These are phyloP conservation scores for Ogataea hybrid DNA, from an alignment of 1,139 yeast genomes.

Conservation along the genomic window DNA sequence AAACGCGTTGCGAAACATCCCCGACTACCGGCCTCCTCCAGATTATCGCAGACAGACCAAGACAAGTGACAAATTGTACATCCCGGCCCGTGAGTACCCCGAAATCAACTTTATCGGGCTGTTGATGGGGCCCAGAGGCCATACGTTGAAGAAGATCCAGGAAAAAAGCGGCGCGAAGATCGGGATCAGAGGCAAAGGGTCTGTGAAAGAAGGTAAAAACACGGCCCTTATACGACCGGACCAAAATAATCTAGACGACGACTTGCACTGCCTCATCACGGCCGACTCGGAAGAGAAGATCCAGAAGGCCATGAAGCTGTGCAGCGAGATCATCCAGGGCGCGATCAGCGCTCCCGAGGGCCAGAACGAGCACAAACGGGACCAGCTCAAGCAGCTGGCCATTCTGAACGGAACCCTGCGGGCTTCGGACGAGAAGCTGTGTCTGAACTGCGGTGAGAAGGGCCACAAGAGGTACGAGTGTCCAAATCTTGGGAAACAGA, in stretches of 20 bases:
- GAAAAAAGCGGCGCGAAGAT: conserved; percentile 81
- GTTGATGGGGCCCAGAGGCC: conserved; percentile 93
- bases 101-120: conserved; percentile 91
- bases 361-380: conserved; percentile 86
- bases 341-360: conserved; percentile 91
- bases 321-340: conserved; percentile 75
- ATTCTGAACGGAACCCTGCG: conserved; percentile 91
- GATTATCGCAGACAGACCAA: conserved; percentile 67
- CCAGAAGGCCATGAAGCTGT: conserved; percentile 69
- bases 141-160: conserved; percentile 78
- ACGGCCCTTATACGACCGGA: conserved; percentile 44
- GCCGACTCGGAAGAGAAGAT: conserved; percentile 82
- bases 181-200: conserved; percentile 90
- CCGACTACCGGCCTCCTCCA: conserved; percentile 78
- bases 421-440: conserved; percentile 62
- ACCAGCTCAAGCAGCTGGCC: conserved; percentile 89
- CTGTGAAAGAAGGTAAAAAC: conserved; percentile 87
- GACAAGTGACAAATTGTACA: conserved; percentile 76
- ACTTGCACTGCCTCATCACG: conserved; percentile 82
- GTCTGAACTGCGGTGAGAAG: conserved; percentile 56
- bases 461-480: conserved; percentile 66
- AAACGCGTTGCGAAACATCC: conserved; percentile 65
- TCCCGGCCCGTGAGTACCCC: conserved; percentile 87
- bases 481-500: conserved; percentile 37
- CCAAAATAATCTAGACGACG: conserved; percentile 62